Evolutionary conservation across 345 rosid species (phyloP).

Genomic region (Adansonia digitata): DNA sequence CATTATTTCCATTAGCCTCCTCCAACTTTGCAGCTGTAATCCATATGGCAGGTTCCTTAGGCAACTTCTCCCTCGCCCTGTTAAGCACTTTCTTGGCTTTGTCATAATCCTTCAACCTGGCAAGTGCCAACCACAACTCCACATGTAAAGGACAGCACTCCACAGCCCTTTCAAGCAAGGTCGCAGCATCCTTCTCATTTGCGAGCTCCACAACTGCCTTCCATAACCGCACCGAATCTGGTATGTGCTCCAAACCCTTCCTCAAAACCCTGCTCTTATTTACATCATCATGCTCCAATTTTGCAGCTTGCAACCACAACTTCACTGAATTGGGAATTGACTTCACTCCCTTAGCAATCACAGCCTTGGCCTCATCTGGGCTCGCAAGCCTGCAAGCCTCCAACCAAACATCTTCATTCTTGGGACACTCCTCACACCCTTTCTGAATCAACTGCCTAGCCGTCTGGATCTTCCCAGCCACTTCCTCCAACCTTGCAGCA

Average conservation of each 20-base stretch:
- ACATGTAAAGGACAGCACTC: slow-evolving; percentile 90
- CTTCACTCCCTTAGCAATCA: slow-evolving; percentile 80
- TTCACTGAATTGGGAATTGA: slow-evolving; percentile 86
- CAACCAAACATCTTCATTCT: slow-evolving; percentile 86
- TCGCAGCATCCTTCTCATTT: slow-evolving; percentile 69
- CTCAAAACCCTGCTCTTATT: slow-evolving; percentile 79
- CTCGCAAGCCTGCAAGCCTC: slow-evolving; percentile 86
- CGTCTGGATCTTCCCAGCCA: slow-evolving; percentile 82
- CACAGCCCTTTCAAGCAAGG: slow-evolving; percentile 83
- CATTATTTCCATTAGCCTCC: slow-evolving; percentile 78
- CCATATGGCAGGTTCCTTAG: slow-evolving; percentile 93
- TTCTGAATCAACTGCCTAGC: slow-evolving; percentile 75
- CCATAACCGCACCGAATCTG: slow-evolving; percentile 91
- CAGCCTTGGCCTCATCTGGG: slow-evolving; percentile 88
- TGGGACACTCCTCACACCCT: slow-evolving; percentile 94
- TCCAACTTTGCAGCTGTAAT: slow-evolving; percentile 92
- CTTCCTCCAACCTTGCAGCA: slow-evolving; percentile 92
- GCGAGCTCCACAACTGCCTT: slow-evolving; percentile 81
- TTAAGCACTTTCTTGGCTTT: slow-evolving; percentile 74
- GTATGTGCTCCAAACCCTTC: slow-evolving; percentile 78
- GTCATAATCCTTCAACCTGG: slow-evolving; percentile 75
- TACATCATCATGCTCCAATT: slow-evolving; percentile 67
- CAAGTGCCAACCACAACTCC: slow-evolving; percentile 87
- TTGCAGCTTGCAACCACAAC: slow-evolving; percentile 84
- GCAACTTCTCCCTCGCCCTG: slow-evolving; percentile 59